phyloP scores from a whole-genome alignment of 2,329 filamentous ascomycete species.

The Ophiostoma perfectum region DNA sequence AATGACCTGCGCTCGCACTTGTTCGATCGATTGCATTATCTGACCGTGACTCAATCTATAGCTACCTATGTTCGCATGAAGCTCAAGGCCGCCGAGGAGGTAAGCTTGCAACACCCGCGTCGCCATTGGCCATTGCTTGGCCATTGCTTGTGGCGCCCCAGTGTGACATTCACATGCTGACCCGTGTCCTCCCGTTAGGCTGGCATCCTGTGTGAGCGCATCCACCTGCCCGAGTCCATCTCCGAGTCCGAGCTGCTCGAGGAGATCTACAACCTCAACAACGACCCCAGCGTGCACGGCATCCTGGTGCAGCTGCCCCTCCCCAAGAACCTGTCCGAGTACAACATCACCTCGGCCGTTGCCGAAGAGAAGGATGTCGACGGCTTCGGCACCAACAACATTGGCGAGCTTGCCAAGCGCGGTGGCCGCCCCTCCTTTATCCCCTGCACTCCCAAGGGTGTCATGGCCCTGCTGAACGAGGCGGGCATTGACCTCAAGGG shows the following conservation, averaged over 20 bases:
- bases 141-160: not conserved
- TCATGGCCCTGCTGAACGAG: conserved; percentile 86
- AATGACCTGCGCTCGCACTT: too few species aligned
- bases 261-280: conserved; percentile 75
- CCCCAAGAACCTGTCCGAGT: conserved; percentile 84
- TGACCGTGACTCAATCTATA: conserved; percentile 34
- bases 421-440: conserved; percentile 84
- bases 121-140: not conserved
- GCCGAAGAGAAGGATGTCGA: conserved; percentile 95
- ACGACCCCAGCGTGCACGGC: conserved; percentile 79
- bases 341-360: conserved; percentile 82
- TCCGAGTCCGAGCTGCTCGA: conserved; percentile 81
- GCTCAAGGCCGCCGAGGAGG: conserved; percentile 90
- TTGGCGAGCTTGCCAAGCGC: conserved; percentile 93
- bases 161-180: conserved; percentile 1
- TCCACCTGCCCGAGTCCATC: conserved; percentile 76
- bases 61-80: conserved; percentile 99
- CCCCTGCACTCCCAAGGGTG: conserved; percentile 93
- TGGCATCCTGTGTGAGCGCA: conserved; percentile 79
- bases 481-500: conserved; percentile 76
- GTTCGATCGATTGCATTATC: not conserved
- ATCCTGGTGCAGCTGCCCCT: conserved; percentile 92
- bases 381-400: conserved; percentile 89
- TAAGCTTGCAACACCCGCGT: conserved; percentile 37
- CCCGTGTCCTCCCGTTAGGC: conserved; percentile 49